Percentiles rank a stretch among this genome's conserved stretches.
phyloP scores from a whole-genome alignment of 495 filamentous ascomycete genomes.

The Daldinia vernicosa region DNA sequence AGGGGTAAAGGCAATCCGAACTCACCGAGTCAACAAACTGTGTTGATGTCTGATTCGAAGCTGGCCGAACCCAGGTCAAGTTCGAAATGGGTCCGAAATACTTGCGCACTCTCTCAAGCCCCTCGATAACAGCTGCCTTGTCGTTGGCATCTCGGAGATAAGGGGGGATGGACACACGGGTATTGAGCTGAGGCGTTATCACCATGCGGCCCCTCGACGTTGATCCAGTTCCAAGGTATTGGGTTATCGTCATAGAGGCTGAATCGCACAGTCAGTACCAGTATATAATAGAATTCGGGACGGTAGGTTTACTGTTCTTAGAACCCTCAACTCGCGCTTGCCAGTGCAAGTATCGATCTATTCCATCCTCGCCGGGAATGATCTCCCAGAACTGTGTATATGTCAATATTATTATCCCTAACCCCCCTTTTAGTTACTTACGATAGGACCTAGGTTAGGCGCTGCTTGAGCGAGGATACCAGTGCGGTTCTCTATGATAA shows the following conservation, averaged over 20 bases:
- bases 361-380: slow-evolving; percentile 60
- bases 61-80: slow-evolving; percentile 60
- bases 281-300: background rate
- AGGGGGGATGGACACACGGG: slow-evolving; percentile 53
- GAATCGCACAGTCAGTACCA: background rate
- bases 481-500: slow-evolving; percentile 53
- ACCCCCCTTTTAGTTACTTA: slow-evolving; percentile 32
- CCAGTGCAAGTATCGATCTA: slow-evolving; percentile 65
- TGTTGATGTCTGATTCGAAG: slow-evolving; percentile 55
- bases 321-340: slow-evolving; percentile 62
- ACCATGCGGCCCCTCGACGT: slow-evolving; percentile 61
- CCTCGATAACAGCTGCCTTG: slow-evolving; percentile 43
- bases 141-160: slow-evolving; percentile 56
- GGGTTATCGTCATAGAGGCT: slow-evolving; percentile 59
- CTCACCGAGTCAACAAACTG: slow-evolving; percentile 57
- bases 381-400: slow-evolving; percentile 53
- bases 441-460: slow-evolving; percentile 62
- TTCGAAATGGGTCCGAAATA: slow-evolving; percentile 58
- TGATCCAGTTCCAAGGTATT: slow-evolving; percentile 64
- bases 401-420: slow-evolving; percentile 3
- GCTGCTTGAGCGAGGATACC: slow-evolving; percentile 70
- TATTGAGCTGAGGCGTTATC: slow-evolving; percentile 58
- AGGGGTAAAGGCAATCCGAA: background rate
- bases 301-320: slow-evolving; percentile 38
- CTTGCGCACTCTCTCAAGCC: slow-evolving; percentile 62